Evolutionary conservation across 75 land plant genomes (phyloP), one percentile per base, ranked within the genome.

Genomic region (Cryptomeria japonica): DNA sequence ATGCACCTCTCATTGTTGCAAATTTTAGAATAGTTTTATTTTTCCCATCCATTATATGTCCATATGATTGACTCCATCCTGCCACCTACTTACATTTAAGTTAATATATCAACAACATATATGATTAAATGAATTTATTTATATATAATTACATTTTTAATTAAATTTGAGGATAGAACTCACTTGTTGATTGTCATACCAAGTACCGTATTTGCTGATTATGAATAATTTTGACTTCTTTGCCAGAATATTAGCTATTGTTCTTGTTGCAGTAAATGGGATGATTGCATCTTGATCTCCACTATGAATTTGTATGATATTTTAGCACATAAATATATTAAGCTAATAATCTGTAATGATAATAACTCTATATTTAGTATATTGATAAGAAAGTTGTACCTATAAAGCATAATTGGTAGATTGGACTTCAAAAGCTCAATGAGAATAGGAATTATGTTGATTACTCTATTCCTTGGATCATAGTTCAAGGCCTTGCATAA

Each of bases 1-100:
- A 87, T 18, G 89, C 89, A 86, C 89, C 89, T 16, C 87, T 86
- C 10, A 86, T 84, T n/a, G 89, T 77, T 44, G 89, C 89, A 86
- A 31, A 89, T 86, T 87, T 89, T 22, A 89, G 34, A 49, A 75
- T 85, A n/a, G 88, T 87, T 36, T 79, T 0, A 18, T 80, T 80
- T 36, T 87, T 80, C 5, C 88, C 88, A 80, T 87, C 70, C 42
- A 37, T 42, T 34, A 28, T 38, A 0, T 28, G 84, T 1, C 86
- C 89, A 88, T 83, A 88, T 22, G 89, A 42, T 31, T 88, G 89
- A 1, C 77, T 25, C 89, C 89, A 84, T 84, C 86, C 89, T 53
- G 56, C 56, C 13, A 53, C 56, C 56, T 53, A 0, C 0, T 53
- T 53, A 3, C 4, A 44, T 44, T 44, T 44, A 0, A 1, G 5